These are phyloP conservation scores for Arthrobotrys megalospora DNA, from an alignment of 2,329 filamentous ascomycete species.

Conservation along the genomic window DNA sequence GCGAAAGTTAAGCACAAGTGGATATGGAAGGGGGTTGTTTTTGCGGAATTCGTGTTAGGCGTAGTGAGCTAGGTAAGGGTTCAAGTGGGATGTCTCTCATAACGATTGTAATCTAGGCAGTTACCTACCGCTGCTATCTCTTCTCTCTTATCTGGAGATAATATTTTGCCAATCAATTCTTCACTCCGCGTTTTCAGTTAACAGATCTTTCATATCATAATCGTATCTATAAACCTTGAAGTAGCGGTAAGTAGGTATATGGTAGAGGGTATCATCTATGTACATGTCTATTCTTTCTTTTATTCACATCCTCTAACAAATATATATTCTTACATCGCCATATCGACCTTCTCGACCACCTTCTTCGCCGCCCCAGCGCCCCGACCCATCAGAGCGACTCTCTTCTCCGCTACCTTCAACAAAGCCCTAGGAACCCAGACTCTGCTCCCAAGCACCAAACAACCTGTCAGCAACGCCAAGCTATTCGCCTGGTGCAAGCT, in stretches of 20 bases:
- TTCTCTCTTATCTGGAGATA: neutral
- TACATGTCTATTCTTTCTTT: constrained; percentile 33
- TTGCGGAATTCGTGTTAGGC: neutral
- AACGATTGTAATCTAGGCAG: constrained; percentile 8
- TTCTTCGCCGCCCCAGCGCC: neutral
- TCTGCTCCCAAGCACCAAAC: constrained; percentile 82
- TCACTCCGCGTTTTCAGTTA: no score
- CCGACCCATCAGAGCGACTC: constrained; percentile 38
- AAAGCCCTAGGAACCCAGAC: constrained; percentile 80
- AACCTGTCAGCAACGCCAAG: constrained; percentile 85
- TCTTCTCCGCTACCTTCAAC: constrained; percentile 71
- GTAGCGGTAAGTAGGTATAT: constrained; percentile 22
- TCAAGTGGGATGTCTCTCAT: neutral
- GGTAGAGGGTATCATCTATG: constrained; percentile 59
- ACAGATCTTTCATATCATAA: no score
- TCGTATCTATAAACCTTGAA: neutral
- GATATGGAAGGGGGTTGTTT: neutral
- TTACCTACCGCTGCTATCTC: neutral
- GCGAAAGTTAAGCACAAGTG: no score
- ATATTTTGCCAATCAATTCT: no score
- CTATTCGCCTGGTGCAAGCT: constrained; percentile 94
- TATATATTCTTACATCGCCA: constrained; percentile 35
- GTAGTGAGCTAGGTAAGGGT: neutral
- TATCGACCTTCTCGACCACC: constrained; percentile 19
- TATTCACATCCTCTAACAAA: constrained; percentile 9